Evolutionary conservation across 1,139 yeast species (phyloP), one percentile per base, ranked within the genome.

Genomic region (Sugiyamaella neomexicana): DNA sequence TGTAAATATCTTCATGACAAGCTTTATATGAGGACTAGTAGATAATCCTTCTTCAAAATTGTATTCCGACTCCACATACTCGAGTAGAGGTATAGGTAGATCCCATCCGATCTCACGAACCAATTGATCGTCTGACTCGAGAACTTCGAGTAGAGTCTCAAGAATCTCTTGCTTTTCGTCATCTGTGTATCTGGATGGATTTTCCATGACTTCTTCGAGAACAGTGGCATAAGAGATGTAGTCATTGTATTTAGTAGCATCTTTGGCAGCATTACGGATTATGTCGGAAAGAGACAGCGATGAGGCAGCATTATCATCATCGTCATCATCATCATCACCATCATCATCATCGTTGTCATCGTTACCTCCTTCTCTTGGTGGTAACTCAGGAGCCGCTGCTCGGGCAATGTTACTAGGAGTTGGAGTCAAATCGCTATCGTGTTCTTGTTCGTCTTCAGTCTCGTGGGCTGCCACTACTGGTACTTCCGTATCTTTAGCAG

Each of bases 101-200:
- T 90, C 97, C 97, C 97, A 90, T 1, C 95, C 96, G 56, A 89
- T 80, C 62, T 86, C 88, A 56, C 78, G 74, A 0, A 83, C 74
- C 37, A 89, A 69, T n/a, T 76, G 75, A 27, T 75, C 65, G 39
- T 62, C 44, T 15, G 46, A 36, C 42, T 43, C 46, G 32, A 89
- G 68, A 0, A 80, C 71, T 0, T 67, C 72, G 44, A 74, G 66
- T 25, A 89, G 65, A 12, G 72, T 67, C 1, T 65, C 66, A 53
- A 85, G 65, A 15, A 81, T 62, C 48, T 54, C 52, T 6, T 73
- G 76, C 50, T 80, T 77, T 55, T 86, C 89, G 0, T 73, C 78
- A 47, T 72, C 71, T 16, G 76, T 59, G 67, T 76, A 85, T 9
- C 72, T 64, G 2, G 62, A 47, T 2, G 83, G 80, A 41, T 82